Evolutionary conservation across 2,329 filamentous ascomycete species (phyloP).

Genomic region (Cladophialophora bantiana): DNA sequence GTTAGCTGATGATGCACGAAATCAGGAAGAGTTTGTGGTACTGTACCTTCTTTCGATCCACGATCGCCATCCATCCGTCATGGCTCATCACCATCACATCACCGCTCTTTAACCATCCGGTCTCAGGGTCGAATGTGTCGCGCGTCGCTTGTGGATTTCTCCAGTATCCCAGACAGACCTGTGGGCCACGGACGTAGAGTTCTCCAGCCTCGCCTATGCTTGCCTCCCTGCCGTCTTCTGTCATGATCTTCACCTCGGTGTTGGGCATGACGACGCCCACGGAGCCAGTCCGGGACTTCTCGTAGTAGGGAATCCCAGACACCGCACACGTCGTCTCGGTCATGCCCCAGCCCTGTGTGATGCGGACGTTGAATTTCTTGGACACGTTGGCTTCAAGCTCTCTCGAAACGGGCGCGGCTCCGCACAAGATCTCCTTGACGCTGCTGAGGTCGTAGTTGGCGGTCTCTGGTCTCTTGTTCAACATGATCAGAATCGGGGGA

Average conservation of each 20-base stretch:
- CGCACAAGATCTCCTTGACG: constrained; percentile 63
- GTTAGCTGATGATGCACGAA: constrained; percentile 7
- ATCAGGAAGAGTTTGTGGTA: background rate
- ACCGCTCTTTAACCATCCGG: constrained; percentile 66
- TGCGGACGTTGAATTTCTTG: constrained; percentile 62
- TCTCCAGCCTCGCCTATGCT: constrained; percentile 61
- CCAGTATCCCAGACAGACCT: constrained; percentile 78
- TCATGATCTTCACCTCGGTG: constrained; percentile 65
- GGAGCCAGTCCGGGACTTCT: constrained; percentile 68
- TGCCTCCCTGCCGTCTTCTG: constrained; percentile 59
- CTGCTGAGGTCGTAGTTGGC: constrained; percentile 65
- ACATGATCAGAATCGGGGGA: constrained; percentile 66
- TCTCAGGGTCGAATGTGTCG: constrained; percentile 67
- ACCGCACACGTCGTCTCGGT: constrained; percentile 70
- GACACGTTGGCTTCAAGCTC: constrained; percentile 64
- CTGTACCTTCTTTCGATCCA: constrained; percentile 59
- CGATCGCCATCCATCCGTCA: constrained; percentile 67
- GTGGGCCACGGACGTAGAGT: constrained; percentile 76
- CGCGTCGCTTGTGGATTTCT: constrained; percentile 74
- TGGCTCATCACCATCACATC: constrained; percentile 68
- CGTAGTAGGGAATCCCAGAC: constrained; percentile 66
- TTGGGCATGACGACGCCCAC: constrained; percentile 57
- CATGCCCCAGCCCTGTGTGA: constrained; percentile 73
- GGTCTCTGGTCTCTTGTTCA: constrained; percentile 60
- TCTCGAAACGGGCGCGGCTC: constrained; percentile 64